These are phyloP conservation scores for Penicillium janthinellum DNA, from an alignment of 2,329 filamentous ascomycete species.

Conservation along the genomic window DNA sequence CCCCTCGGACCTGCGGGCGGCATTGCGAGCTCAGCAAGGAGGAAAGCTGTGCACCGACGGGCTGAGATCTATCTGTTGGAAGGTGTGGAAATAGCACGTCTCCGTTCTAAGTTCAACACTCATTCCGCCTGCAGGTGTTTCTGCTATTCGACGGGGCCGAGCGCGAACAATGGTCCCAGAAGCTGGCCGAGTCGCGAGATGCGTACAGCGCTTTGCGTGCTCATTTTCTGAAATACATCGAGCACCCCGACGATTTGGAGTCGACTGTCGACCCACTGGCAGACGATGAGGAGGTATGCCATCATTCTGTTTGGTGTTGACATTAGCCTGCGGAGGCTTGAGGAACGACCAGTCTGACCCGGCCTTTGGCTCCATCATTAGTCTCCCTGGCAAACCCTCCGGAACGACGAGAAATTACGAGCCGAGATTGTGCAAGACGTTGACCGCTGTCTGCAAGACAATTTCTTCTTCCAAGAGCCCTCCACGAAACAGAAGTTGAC, in stretches of 20 bases:
- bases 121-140: constrained; percentile 62
- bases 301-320: background rate
- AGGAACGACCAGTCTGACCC: constrained; percentile 21
- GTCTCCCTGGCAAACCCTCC: constrained; percentile 89
- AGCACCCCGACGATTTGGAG: constrained; percentile 78
- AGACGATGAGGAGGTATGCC: constrained; percentile 70
- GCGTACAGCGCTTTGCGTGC: constrained; percentile 72
- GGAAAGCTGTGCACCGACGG: constrained; percentile 69
- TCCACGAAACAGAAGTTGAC: constrained; percentile 77
- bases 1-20: constrained; percentile 64
- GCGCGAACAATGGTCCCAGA: constrained; percentile 67
- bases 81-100: constrained; percentile 54
- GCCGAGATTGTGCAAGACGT: constrained; percentile 94
- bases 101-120: constrained; percentile 21
- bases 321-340: constrained; percentile 17
- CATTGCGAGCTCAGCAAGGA: constrained; percentile 62
- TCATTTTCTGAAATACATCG: constrained; percentile 78
- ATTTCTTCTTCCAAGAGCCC: constrained; percentile 81
- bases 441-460: constrained; percentile 84
- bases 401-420: constrained; percentile 79
- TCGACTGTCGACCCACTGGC: constrained; percentile 79
- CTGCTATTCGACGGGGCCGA: constrained; percentile 72
- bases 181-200: constrained; percentile 67
- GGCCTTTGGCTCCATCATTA: constrained; percentile 47
- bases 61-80: constrained; percentile 89